phyloP scores from a whole-genome alignment of 495 filamentous ascomycete species.

The Aspergillus indologenus region DNA sequence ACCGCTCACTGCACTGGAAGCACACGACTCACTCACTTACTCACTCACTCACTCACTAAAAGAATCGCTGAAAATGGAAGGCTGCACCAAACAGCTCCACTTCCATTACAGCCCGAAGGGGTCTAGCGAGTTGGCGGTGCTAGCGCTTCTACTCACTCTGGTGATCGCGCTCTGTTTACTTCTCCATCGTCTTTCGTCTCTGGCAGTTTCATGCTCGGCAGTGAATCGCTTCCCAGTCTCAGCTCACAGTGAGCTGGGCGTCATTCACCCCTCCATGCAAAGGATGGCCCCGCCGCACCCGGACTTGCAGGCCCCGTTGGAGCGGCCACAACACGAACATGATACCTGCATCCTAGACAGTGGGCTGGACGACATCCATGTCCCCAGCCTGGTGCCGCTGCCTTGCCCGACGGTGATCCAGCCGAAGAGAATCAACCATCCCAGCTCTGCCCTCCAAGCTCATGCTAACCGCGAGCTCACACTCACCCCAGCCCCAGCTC shows the following conservation, averaged over 20 bases:
- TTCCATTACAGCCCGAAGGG: no score
- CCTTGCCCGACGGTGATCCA: neutral
- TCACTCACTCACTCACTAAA: no score
- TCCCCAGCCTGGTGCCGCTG: neutral
- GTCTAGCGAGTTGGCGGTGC: neutral
- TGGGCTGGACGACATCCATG: neutral
- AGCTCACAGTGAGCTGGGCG: neutral
- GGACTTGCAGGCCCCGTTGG: neutral
- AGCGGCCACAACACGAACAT: neutral
- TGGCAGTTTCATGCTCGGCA: neutral
- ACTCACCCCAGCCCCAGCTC: neutral
- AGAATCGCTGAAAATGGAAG: conserved; percentile 3
- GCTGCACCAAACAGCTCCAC: neutral
- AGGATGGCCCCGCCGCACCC: neutral
- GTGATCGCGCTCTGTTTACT: neutral
- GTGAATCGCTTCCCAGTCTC: neutral
- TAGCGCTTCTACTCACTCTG: neutral
- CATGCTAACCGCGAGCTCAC: neutral
- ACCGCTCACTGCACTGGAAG: no score
- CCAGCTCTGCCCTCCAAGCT: neutral
- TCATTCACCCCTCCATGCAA: neutral
- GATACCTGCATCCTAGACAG: neutral
- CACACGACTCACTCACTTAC: no score
- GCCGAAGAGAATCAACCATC: neutral
- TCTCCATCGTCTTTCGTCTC: neutral